Evolutionary conservation across 1,284 basidiomycete species (phyloP).

Genomic region (Ceraceosorus bombacis): DNA sequence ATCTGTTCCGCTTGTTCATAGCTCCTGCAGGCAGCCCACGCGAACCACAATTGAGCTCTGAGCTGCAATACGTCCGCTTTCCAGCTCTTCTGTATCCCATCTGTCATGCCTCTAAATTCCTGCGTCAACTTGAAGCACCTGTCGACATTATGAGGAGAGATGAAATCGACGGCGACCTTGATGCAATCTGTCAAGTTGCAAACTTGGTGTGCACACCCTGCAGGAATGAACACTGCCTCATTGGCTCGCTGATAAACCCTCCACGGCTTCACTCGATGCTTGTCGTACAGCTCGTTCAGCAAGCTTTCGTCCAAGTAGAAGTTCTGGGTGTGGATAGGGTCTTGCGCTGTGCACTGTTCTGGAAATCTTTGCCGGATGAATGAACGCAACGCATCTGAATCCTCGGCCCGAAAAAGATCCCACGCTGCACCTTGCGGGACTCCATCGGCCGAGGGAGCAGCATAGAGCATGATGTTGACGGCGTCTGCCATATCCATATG

Average conservation of each 20-base stretch:
- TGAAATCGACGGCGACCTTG: slow-evolving; percentile 94
- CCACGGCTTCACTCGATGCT: slow-evolving; percentile 67
- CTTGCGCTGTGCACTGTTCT: slow-evolving; percentile 49
- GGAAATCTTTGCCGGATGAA: slow-evolving; percentile 58
- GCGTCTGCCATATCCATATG: slow-evolving; percentile 98
- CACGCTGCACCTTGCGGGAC: slow-evolving; percentile 75
- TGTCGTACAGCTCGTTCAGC: slow-evolving; percentile 62
- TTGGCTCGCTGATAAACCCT: slow-evolving; percentile 80
- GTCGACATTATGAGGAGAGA: slow-evolving; percentile 80
- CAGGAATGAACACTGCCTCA: slow-evolving; percentile 91
- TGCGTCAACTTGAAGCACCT: slow-evolving; percentile 73
- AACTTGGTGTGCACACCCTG: slow-evolving; percentile 88
- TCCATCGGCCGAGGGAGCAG: slow-evolving; percentile 14
- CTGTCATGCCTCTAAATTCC: slow-evolving; percentile 71
- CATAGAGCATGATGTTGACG: slow-evolving; percentile 66
- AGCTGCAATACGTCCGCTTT: slow-evolving; percentile 89
- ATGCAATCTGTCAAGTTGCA: slow-evolving; percentile 82
- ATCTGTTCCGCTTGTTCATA: slow-evolving; percentile 11
- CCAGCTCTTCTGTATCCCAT: slow-evolving; percentile 61
- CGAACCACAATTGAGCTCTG: slow-evolving; percentile 79
- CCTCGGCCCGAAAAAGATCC: slow-evolving; percentile 79
- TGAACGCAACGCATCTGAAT: slow-evolving; percentile 66
- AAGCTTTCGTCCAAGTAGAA: slow-evolving; percentile 71
- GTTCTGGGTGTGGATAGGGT: slow-evolving; percentile 84
- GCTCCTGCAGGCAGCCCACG: slow-evolving; percentile 54